Evolutionary conservation across 78 protist genomes (phyloP), one percentile per base, ranked within the genome.

Genomic region (Bodo saltans): DNA sequence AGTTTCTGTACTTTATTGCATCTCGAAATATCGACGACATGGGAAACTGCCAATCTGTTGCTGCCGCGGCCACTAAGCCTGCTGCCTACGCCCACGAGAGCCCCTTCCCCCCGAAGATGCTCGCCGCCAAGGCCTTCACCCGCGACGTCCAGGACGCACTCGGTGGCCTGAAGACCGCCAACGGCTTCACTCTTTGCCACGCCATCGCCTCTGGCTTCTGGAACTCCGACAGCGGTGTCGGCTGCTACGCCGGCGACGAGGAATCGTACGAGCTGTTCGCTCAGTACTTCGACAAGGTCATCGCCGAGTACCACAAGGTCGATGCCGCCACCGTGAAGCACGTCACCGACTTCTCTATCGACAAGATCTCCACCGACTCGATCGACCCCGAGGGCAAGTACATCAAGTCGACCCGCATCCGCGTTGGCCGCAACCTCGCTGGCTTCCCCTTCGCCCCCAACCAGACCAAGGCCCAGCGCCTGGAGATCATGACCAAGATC

Each of bases 371-470:
- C 52, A 4, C 30, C 32, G 21, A 74, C 37, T 60, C 37, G 42
- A 71, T 67, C 78, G 70, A 82, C 38, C 83, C 60, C 28, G 83
- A 67, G 26, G 38, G 34, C 33, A 71, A 82, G 85, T 82, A 42
- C 78, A 41, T 82, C 68, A 29, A 82, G 72, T 52, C 78, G 68
- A 82, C 85, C 38, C 85, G 85, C 34, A 42, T 82, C 60, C 68
- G 85, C 11, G 70, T 47, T 27, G 85, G 39, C 33, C 41, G 85
- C 35, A 73, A 42, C 72, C 30, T 82, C 60, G 3, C 29, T 12
- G 83, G 83, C 25, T 42, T 40, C 70, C 29, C 53, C 33, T 76
- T 82, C 37, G 78, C 85, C 78, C 70, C 78, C 32, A 71, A 52
- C 29, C 27, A 41, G 28, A 68, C 37, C 60, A 0, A 11, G 21